These are phyloP conservation scores for Cystobasidium tubakii DNA, from an alignment of 768 basidiomycete genomes.

Conservation along the genomic window DNA sequence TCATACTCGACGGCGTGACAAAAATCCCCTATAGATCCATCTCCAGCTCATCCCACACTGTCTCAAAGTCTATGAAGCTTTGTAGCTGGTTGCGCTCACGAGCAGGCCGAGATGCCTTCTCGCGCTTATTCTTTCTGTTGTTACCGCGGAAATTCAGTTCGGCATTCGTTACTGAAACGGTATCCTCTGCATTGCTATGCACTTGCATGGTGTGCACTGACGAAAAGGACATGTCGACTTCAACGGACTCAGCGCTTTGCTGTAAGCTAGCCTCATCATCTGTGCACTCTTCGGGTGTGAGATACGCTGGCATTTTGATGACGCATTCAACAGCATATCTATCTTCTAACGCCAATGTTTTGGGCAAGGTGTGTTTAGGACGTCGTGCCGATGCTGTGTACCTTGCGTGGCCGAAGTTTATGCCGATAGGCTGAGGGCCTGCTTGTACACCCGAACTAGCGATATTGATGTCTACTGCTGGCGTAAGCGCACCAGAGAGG, in stretches of 20 bases:
- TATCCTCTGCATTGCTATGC: too few species aligned
- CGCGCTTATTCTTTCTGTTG: too few species aligned
- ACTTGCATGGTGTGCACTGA: too few species aligned
- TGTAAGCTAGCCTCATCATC: background rate
- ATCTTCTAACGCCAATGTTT: background rate
- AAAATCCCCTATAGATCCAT: background rate
- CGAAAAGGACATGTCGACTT: background rate
- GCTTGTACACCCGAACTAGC: background rate
- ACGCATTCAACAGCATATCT: background rate
- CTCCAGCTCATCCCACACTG: slow-evolving; percentile 6
- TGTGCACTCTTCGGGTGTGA: background rate
- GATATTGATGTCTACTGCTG: too few species aligned
- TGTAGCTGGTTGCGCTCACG: background rate
- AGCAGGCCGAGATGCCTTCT: background rate
- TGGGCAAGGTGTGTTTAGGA: background rate
- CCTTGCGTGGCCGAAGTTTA: background rate
- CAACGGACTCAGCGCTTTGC: too few species aligned
- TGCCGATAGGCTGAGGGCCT: background rate
- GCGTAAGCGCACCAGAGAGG: background rate
- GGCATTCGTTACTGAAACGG: too few species aligned
- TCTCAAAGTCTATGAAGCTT: slow-evolving; percentile 3
- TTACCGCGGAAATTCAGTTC: too few species aligned
- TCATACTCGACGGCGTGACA: background rate
- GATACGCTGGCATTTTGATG: background rate
- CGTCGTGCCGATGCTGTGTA: background rate